Evolutionary conservation across 768 basidiomycete species (phyloP), one percentile per base, ranked within the genome.

Genomic region (Kwoniella newhampshirensis): DNA sequence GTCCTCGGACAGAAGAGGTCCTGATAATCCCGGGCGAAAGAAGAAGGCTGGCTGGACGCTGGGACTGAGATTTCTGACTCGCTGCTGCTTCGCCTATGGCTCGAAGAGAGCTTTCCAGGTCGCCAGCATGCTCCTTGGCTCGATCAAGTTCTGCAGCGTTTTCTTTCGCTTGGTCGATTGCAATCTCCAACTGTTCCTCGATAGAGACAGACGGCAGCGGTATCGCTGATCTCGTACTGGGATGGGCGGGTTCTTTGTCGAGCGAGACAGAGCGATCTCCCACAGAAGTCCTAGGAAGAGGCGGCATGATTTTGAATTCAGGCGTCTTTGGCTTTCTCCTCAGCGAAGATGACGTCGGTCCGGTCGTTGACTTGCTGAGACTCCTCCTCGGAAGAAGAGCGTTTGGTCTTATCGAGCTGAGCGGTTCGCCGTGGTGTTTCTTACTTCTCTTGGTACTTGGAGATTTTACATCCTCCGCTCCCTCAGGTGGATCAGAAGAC

Each of bases 401-500:
- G 32, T 32, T 32, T 32, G 32, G 6, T 13, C 32, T 6, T 13
- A 32, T 32, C 13, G 32, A 32, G 6, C 32, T 13, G 6, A 32
- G 32, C 13, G 32, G 32, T 32, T 6, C 32, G 13, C 32, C 32
- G 32, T 32, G 32, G 13, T 32, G 32, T 6, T 6, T 32, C 13
- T 32, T 32, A 13, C 32, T 13, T 32, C 32, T 6, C 13, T 32
- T 32, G 32, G 32, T 32, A 13, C 7, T 32, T 8, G 40, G 40
- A n/a, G 40, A 18, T n/a, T 57, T 51, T 2, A 37, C 32, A 11
- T 48, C 43, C 13, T 48, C 27, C 3, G 26, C 48, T 23, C 9
- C n/a, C 25, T 50, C 56, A 15, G 49, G 48, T 30, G 35, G 25
- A 51, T 36, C 35, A 25, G 55, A 57, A 20, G 35, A 37, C 13